These are phyloP conservation scores for Candida odintsovae DNA, from an alignment of 805 yeast genomes.

Conservation along the genomic window DNA sequence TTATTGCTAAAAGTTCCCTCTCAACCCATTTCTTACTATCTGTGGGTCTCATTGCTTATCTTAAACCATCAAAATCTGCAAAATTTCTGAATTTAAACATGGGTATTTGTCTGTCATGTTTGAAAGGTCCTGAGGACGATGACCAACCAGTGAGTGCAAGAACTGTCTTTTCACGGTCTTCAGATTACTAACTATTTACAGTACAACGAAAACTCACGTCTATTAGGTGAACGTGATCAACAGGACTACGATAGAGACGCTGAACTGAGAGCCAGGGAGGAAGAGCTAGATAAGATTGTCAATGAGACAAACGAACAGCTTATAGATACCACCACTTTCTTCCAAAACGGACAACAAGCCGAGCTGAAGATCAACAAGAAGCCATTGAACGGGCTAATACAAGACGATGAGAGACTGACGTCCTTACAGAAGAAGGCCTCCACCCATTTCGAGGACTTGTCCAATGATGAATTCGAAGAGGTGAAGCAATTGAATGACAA, in stretches of 20 bases:
- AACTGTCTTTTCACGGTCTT: too few species aligned
- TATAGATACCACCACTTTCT: constrained; percentile 21
- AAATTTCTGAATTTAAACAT: constrained; percentile 17
- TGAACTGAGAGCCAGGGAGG: constrained; percentile 31
- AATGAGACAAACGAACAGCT: constrained; percentile 30
- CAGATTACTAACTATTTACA: background rate
- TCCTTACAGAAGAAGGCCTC: constrained; percentile 6
- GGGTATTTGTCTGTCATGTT: constrained; percentile 47
- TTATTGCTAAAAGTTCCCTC: background rate
- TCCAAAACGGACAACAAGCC: constrained; percentile 6
- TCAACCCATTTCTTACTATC: background rate
- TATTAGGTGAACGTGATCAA: constrained; percentile 14
- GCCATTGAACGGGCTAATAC: constrained; percentile 10
- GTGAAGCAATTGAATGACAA: constrained; percentile 9
- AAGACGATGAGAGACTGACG: constrained; percentile 3
- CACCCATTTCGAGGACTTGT: constrained; percentile 2
- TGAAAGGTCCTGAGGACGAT: constrained; percentile 28
- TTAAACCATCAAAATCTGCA: background rate
- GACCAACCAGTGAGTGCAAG: constrained; percentile 33
- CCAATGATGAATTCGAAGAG: constrained; percentile 6
- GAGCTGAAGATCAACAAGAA: constrained; percentile 1
- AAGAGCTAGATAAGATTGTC: constrained; percentile 40
- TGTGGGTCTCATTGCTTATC: background rate
- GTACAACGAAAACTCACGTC: constrained; percentile 34
- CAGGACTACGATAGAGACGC: constrained; percentile 19